Evolutionary conservation across 2,329 filamentous ascomycete species (phyloP).

Genomic region (Diaporthe australafricana): DNA sequence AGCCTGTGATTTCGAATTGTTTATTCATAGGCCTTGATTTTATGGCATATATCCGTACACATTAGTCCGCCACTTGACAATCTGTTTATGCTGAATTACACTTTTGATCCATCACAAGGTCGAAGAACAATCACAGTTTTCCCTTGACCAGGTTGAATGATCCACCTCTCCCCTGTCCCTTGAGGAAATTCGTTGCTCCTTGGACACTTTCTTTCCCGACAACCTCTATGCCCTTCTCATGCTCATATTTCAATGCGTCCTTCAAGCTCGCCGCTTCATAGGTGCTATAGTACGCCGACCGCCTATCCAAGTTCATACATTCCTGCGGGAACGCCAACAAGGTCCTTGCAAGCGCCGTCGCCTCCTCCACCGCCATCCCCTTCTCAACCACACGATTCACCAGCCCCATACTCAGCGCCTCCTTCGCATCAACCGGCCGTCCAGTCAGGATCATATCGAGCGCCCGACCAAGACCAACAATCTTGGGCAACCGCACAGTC

Average conservation of each 20-base stretch:
- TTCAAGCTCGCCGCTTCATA: constrained; percentile 61
- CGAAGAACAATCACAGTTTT: neutral
- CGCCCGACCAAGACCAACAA: constrained; percentile 64
- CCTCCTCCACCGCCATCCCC: constrained; percentile 61
- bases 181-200: constrained; percentile 15
- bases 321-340: constrained; percentile 62
- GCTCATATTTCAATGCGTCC: constrained; percentile 62
- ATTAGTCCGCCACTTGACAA: neutral
- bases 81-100: neutral
- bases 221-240: constrained; percentile 54
- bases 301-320: constrained; percentile 63
- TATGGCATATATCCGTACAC: too few species aligned
- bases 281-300: constrained; percentile 60
- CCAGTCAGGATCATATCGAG: constrained; percentile 70
- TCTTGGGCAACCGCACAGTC: constrained; percentile 62
- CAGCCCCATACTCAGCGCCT: constrained; percentile 63
- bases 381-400: constrained; percentile 64
- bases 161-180: constrained; percentile 16
- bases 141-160: constrained; percentile 1
- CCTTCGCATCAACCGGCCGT: constrained; percentile 57
- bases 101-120: neutral
- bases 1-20: too few species aligned
- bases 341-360: constrained; percentile 57
- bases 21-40: too few species aligned
- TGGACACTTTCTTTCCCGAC: constrained; percentile 55